Evolutionary conservation across 2,329 filamentous ascomycete genomes (phyloP), one percentile per base, ranked within the genome.

Genomic region (Venturiaceae sp.): DNA sequence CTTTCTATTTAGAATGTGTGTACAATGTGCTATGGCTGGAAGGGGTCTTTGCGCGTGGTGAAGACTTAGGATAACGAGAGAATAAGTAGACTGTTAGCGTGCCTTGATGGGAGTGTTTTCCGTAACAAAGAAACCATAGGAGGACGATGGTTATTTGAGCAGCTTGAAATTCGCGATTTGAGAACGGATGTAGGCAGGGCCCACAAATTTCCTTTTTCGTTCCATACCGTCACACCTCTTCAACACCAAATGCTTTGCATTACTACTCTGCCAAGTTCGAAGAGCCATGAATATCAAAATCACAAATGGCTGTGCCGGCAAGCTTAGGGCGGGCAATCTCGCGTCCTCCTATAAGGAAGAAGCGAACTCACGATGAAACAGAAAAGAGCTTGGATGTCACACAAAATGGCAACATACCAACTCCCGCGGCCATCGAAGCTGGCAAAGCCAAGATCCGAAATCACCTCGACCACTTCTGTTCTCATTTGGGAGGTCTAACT

Each of bases 401-500:
- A 28, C 34, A 3, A 19, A 30, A 32, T 21, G 39, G 16, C 23
- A 32, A 11, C 14, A 19, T 3, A 11, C 14, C 39, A 21, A 41
- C 23, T 19, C 55, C 39, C 23, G 55, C 55, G 23, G 55, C 55
- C 16, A 74, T 83, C 4, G 79, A 83, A 70, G 78, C 80, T 37
- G 80, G 79, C 8, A 63, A 77, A 62, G 69, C 73, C 5, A 63
- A 71, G 39, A 72, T 81, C n/a, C 65, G 69, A 5, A 71, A 82
- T 57, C 78, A 80, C 61, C 68, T 82, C 2, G 64, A 66, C 2
- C 77, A 78, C 63, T 79, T 81, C 64, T 72, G 72, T 26, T 63
- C 69, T 7, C 74, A 74, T 50, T 68, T 81, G 2, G 63, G 66
- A 19, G 61, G 66, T 41, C 67, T 67, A 3, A 66, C 68, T 13